phyloP scores from a whole-genome alignment of 2,329 filamentous ascomycete genomes.

The Colletotrichum magnum region DNA sequence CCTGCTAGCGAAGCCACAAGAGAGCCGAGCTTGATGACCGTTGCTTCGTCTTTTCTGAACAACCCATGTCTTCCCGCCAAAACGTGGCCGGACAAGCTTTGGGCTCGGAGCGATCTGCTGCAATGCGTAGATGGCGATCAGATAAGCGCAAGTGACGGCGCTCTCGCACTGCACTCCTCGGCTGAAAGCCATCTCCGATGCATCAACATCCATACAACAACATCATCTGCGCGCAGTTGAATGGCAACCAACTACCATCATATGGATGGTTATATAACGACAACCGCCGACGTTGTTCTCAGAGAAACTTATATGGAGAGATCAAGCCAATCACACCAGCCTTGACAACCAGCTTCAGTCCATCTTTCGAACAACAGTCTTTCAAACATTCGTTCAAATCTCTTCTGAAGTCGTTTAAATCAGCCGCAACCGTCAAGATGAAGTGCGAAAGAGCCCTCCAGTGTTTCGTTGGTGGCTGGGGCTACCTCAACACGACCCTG shows the following conservation, averaged over 20 bases:
- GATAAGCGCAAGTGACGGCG: not conserved
- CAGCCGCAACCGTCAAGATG: not conserved
- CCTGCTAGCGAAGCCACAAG: not conserved
- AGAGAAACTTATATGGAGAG: not conserved
- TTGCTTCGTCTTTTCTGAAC: not conserved
- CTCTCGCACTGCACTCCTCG: not conserved
- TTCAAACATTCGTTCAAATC: not conserved
- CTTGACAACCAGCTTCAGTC: not conserved
- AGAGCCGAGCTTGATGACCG: not conserved
- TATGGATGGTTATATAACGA: not conserved
- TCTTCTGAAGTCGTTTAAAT: not conserved
- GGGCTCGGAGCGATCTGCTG: not conserved
- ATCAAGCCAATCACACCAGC: not conserved
- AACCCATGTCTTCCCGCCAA: not conserved
- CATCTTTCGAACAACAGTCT: not conserved
- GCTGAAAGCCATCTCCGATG: not conserved
- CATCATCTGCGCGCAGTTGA: not conserved
- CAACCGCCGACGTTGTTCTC: not conserved
- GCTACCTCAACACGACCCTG: slow-evolving; percentile 26
- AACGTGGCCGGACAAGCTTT: not conserved
- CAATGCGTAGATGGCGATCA: not conserved
- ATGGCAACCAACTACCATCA: not conserved
- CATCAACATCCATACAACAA: not conserved
- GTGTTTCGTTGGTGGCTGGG: slow-evolving; percentile 20
- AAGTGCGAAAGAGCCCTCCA: slow-evolving; percentile 24